A percentile compares a stretch with the other conserved stretches of the same genome.
Evolutionary conservation across 495 filamentous ascomycete species (phyloP).

Genomic region (Neurospora sp.): DNA sequence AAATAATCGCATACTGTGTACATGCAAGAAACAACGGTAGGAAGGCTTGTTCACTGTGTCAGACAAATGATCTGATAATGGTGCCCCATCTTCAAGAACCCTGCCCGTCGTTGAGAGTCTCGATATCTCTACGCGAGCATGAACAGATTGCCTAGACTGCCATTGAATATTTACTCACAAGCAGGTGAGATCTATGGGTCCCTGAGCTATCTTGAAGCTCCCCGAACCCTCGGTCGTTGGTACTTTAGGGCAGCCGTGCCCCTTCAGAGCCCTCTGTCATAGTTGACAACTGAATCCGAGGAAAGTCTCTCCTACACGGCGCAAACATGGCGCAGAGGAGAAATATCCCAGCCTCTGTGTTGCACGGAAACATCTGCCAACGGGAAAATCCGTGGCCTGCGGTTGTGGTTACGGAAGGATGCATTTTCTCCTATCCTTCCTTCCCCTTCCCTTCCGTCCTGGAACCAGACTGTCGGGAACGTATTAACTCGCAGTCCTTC

Average conservation of each 20-base stretch:
- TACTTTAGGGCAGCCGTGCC: not conserved
- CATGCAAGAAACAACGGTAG: not conserved
- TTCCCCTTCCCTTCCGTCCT: not conserved
- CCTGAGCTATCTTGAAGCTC: not conserved
- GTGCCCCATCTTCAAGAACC: not conserved
- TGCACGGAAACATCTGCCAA: not conserved
- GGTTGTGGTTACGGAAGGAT: not conserved
- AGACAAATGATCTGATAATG: not conserved
- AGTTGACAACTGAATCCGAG: not conserved
- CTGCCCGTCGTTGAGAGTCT: not conserved
- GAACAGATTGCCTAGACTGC: not conserved
- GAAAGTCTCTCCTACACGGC: not conserved
- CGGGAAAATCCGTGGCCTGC: not conserved
- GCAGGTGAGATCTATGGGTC: not conserved
- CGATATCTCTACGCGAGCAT: not conserved
- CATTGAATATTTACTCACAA: not conserved
- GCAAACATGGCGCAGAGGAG: not conserved
- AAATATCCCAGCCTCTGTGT: not conserved
- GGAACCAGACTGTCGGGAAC: constrained; percentile 8
- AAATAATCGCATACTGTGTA: not conserved
- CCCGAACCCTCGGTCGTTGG: not conserved
- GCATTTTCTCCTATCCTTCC: not conserved
- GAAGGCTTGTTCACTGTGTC: not conserved
- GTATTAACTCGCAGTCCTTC: not conserved
- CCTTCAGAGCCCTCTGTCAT: not conserved